These are phyloP conservation scores for Globisporangium camurandrum DNA, from an alignment of 352 stramenopile species.

Conservation along the genomic window DNA sequence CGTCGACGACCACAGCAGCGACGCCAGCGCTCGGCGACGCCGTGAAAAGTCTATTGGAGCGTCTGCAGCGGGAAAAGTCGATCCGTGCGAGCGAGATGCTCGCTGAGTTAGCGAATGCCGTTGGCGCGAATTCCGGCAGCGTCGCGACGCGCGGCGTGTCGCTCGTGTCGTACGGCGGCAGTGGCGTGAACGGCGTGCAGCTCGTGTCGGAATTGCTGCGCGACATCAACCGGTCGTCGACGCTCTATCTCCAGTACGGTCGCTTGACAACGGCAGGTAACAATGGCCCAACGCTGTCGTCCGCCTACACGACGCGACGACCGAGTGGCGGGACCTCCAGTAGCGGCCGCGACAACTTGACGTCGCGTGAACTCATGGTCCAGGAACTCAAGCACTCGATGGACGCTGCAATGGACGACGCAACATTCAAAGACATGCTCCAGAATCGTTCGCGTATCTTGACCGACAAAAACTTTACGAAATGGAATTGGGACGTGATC, in stretches of 20 bases:
- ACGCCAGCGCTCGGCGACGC: constrained; percentile 66
- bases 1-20: constrained; percentile 62
- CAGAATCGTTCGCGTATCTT: constrained; percentile 81
- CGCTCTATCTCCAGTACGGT: constrained; percentile 24
- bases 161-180: constrained; percentile 75
- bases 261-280: not conserved
- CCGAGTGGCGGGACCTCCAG: no score
- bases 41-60: constrained; percentile 64
- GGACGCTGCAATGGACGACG: constrained; percentile 85
- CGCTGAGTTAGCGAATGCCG: constrained; percentile 67
- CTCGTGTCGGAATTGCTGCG: constrained; percentile 79
- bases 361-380: constrained; percentile 81
- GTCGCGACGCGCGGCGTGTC: constrained; percentile 61
- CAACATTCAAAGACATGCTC: constrained; percentile 86
- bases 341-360: constrained; percentile 54
- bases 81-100: constrained; percentile 84
- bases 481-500: constrained; percentile 91
- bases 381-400: constrained; percentile 82
- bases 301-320: constrained; percentile 15
- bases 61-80: constrained; percentile 74
- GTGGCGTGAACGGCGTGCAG: constrained; percentile 82
- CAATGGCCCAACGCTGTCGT: constrained; percentile 5
- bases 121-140: constrained; percentile 67
- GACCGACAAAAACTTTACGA: constrained; percentile 87
- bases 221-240: constrained; percentile 79